Evolutionary conservation across 768 basidiomycete genomes (phyloP), one percentile per base, ranked within the genome.

Genomic region (Boletus edulis): DNA sequence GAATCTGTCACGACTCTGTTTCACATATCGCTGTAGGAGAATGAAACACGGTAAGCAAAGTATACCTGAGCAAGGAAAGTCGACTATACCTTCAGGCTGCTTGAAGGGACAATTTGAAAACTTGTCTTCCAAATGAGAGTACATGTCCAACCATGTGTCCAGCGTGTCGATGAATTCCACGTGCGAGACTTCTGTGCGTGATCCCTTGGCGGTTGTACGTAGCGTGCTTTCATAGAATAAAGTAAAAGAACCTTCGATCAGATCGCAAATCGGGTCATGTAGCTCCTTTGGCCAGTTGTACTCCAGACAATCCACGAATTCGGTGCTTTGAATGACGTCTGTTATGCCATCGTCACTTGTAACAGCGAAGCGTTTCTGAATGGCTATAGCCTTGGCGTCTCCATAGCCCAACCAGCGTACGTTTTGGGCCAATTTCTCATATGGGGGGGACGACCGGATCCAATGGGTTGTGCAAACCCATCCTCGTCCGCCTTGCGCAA

Each of bases 81-180:
- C 7, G 17, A 51, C 54, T 5, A n/a, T 18, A 40, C 50, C 22
- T 27, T 42, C 27, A 27, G 27, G 5, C 7, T 39, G 38, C 15
- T 37, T 17, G n/a, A 54, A 54, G 9, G 51, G 55, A 11, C 46
- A 56, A 9, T 43, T 54, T 4, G 46, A 56, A 31, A 37, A 56
- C 20, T 18, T 5, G 39, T 45, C 43, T 52, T 56, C 50, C 7
- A 51, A 35, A 20, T 32, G 2, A 10, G 44, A 18, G 8, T 56
- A 31, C 20, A 0, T 4, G 3, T 31, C 18, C 20, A 49, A 29
- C 56, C 52, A 57, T 14, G 22, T 9, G 11, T 54, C 56, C 22
- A 48, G 18, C 1, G 4, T 32, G 3, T 0, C 2, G 22, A 57
- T 20, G 14, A 54, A 57, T 1, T 38, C 22, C 0, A 2, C 13